These are phyloP conservation scores for Hyaloscypha variabilis DNA, from an alignment of 495 filamentous ascomycete genomes.

Conservation along the genomic window DNA sequence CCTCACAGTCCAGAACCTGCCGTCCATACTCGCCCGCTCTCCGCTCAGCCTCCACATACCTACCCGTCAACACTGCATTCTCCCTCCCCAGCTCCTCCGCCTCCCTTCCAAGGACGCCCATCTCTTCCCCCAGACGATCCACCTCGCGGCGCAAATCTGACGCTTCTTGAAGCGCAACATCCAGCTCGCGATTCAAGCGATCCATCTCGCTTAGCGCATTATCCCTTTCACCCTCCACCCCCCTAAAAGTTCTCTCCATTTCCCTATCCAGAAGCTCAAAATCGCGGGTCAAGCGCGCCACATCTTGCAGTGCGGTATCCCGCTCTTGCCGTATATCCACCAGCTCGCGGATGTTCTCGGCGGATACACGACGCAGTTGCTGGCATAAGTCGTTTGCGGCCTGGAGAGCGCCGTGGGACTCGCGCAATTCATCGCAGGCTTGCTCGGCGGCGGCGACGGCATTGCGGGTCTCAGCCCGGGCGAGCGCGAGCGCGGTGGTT, in stretches of 20 bases:
- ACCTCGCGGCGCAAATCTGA: neutral
- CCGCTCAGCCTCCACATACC: neutral
- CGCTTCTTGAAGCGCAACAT: neutral
- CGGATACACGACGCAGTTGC: neutral
- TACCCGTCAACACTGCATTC: neutral
- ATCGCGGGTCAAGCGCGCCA: neutral
- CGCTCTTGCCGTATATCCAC: neutral
- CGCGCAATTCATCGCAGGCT: neutral
- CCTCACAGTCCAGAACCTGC: too few relatives aligned
- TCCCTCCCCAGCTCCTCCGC: neutral
- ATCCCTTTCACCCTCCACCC: too few relatives aligned
- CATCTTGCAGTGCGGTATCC: neutral
- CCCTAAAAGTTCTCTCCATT: too few relatives aligned
- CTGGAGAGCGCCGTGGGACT: neutral
- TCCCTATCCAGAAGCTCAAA: neutral
- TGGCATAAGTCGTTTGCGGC: neutral
- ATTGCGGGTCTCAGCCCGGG: neutral
- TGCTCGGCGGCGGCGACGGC: neutral
- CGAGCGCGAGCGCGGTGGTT: neutral
- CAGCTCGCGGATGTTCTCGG: neutral
- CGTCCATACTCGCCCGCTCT: neutral
- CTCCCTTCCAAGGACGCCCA: too few relatives aligned
- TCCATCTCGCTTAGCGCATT: too few relatives aligned
- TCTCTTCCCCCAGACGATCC: too few relatives aligned
- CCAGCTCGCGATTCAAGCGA: too few relatives aligned